Percentiles rank a stretch among this genome's conserved stretches.
phyloP scores from a whole-genome alignment of 176 grass and related monocot genomes.

The Juncus effusus region DNA sequence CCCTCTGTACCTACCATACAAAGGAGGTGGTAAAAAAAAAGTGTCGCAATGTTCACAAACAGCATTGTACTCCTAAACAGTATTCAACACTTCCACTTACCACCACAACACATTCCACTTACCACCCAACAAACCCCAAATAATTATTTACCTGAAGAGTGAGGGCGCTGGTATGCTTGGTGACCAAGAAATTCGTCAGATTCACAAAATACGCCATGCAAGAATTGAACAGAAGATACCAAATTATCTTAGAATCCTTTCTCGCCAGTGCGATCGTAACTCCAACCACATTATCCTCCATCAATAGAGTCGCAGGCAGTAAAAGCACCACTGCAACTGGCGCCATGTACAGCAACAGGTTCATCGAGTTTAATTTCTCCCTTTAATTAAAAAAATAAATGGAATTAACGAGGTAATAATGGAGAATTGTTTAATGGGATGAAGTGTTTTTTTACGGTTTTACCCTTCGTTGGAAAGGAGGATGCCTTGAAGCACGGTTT shows the following conservation, averaged over 20 bases:
- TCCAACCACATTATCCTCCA: constrained; percentile 53
- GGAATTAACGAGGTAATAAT: too few relatives aligned
- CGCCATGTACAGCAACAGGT: constrained; percentile 59
- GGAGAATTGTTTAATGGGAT: neutral
- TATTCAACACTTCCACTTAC: neutral
- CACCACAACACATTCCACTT: neutral
- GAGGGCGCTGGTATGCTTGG: constrained; percentile 51
- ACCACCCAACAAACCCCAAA: neutral
- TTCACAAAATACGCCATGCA: constrained; percentile 54
- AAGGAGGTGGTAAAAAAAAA: too few relatives aligned
- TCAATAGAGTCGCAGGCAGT: constrained; percentile 50
- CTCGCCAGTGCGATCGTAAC: constrained; percentile 35
- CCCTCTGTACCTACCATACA: too few relatives aligned
- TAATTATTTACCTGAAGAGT: constrained; percentile 40
- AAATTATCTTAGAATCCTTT: constrained; percentile 51
- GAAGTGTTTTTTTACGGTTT: neutral
- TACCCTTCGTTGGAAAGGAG: constrained; percentile 56
- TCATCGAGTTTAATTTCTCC: constrained; percentile 69
- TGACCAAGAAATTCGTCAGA: constrained; percentile 64
- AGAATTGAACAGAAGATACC: constrained; percentile 54
- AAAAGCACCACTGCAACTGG: constrained; percentile 49
- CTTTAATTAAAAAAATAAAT: constrained; percentile 9
- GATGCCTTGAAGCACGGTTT: constrained; percentile 60
- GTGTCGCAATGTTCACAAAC: too few relatives aligned
- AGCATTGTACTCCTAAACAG: neutral